Evolutionary conservation across 345 rosid genomes (phyloP), one percentile per base, ranked within the genome.

Genomic region (Eucalyptus brandiana): DNA sequence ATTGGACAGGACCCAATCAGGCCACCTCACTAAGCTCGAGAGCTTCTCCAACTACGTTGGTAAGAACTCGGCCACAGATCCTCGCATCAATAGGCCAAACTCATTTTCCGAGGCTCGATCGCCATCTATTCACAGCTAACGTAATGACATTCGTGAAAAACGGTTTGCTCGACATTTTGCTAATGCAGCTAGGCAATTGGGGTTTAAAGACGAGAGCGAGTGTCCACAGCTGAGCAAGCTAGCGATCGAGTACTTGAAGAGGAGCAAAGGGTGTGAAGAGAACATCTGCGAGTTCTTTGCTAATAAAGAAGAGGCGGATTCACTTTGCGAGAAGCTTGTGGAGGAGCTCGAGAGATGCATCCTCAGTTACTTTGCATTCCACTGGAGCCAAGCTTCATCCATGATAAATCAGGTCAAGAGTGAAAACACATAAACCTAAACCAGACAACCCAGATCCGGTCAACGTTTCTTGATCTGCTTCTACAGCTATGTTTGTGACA

Each of bases 301-400:
- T 2, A 89, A 90, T 2, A 97, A 93, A 89, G 81, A 92, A 18
- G 97, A 95, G 13, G 95, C 93, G 37, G 95, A 94, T 58, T 91
- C 97, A 18, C 92, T 96, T 69, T 94, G 88, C 87, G 95, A 92
- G 51, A 95, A 93, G 93, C 94, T 98, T 14, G 80, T 93, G 12
- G 96, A 97, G 62, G 98, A 98, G 94, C 76, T 98, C 24, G 99
- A 98, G 86, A 90, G 96, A 90, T 96, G 96, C 89, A 96, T 97
- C 86, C 97, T 97, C 58, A 91, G 95, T 88, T 98, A 97, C 76
- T 97, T 97, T 86, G 95, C 98, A 26, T 98, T 96, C 90, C 99
- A 98, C 32, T 97, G 98, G 99, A 93, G 80, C 88, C 94, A 96
- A 72, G 98, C 99, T 37, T 92, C 97, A 60, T 88, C 80, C 30